Percentiles rank a stretch among this genome's conserved stretches.
Conservation (phyloP, 495 filamentous ascomycete species). For the Apodospora peruviana region DNA sequence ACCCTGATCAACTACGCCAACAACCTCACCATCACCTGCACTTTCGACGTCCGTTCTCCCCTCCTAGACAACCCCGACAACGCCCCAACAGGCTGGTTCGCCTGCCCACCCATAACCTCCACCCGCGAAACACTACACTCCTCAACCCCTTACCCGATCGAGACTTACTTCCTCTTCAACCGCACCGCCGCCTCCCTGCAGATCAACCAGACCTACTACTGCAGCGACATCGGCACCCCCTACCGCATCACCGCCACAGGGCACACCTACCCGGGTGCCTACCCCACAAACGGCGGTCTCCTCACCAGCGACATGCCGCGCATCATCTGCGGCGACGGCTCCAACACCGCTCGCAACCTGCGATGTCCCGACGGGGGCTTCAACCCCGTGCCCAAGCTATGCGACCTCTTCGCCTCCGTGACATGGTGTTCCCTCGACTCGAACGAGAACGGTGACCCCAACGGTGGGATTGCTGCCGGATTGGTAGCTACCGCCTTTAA, state of each 20-base stretch:
- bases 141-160: not conserved
- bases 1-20: not conserved
- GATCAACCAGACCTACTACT: slow-evolving; percentile 6
- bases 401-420: not conserved
- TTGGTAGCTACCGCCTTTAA: not conserved
- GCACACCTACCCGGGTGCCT: not conserved
- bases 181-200: not conserved
- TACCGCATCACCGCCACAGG: slow-evolving; percentile 5
- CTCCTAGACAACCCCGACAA: not conserved
- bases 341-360: not conserved
- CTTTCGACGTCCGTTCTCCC: not conserved
- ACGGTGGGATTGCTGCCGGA: not conserved
- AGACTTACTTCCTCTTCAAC: not conserved
- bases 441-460: not conserved
- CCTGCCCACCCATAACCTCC: not conserved
- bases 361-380: not conserved
- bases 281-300: too few relatives aligned
- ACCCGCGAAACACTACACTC: not conserved
- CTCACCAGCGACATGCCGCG: not conserved
- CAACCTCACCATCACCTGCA: not conserved
- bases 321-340: not conserved
- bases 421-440: not conserved
- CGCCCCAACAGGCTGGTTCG: not conserved
- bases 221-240: not conserved
- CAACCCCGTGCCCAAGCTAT: too few relatives aligned